Conservation (phyloP, 805 yeast species). For the Candida verbasci region DNA sequence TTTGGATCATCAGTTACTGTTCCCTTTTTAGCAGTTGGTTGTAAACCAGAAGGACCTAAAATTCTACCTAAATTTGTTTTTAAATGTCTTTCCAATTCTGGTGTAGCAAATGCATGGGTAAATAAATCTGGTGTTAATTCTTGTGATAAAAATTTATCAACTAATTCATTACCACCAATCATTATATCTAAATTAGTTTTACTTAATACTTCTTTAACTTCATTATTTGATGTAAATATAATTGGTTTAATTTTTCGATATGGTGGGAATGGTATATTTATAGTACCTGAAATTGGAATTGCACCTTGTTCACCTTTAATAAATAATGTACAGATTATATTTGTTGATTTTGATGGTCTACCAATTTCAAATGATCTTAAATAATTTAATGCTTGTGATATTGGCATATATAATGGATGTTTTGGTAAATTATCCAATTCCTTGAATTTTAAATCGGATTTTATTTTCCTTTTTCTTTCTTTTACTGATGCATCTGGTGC, state of each 20-base stretch:
- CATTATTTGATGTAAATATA: slow-evolving; percentile 61
- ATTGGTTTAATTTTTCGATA: slow-evolving; percentile 54
- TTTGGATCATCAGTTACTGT: slow-evolving; percentile 67
- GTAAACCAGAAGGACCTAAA: slow-evolving; percentile 83
- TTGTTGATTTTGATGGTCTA: slow-evolving; percentile 63
- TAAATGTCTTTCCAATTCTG: slow-evolving; percentile 66
- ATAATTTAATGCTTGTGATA: slow-evolving; percentile 70
- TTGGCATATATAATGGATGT: slow-evolving; percentile 65
- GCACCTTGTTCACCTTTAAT: slow-evolving; percentile 73
- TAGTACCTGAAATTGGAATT: slow-evolving; percentile 66
- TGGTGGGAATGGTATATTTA: slow-evolving; percentile 69
- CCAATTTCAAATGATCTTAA: slow-evolving; percentile 91
- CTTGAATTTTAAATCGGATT: slow-evolving; percentile 15
- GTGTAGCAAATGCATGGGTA: slow-evolving; percentile 80
- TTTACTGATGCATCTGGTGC: slow-evolving; percentile 6
- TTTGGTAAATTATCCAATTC: slow-evolving; percentile 36
- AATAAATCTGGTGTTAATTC: slow-evolving; percentile 46
- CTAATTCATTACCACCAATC: slow-evolving; percentile 70
- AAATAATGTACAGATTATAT: slow-evolving; percentile 58
- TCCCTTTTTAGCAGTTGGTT: slow-evolving; percentile 84
- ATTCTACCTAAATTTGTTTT: slow-evolving; percentile 61
- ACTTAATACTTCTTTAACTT: slow-evolving; percentile 45
- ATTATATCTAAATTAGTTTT: slow-evolving; percentile 53
- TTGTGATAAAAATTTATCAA: slow-evolving; percentile 59
- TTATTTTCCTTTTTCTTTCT: slow-evolving; percentile 11